A percentile compares a stretch with the other conserved stretches of the same genome.
These are phyloP conservation scores for Phialophora verrucosa DNA, from an alignment of 2,329 filamentous ascomycete species.

Conservation along the genomic window DNA sequence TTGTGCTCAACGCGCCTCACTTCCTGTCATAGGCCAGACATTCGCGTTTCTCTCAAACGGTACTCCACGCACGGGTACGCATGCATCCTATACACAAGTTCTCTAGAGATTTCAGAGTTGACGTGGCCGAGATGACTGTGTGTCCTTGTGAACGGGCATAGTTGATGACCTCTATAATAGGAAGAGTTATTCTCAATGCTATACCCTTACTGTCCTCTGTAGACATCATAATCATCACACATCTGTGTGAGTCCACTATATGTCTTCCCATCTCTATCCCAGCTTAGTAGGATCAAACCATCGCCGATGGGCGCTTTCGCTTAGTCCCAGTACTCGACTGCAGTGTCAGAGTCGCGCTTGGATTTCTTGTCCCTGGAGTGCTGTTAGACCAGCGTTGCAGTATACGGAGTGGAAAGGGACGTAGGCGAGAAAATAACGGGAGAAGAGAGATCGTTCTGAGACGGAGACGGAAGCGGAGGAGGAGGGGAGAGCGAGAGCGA, in stretches of 20 bases:
- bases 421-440: no score
- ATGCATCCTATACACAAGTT: not conserved
- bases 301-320: no score
- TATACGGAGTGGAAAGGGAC: no score
- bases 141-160: not conserved
- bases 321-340: not conserved
- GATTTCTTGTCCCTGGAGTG: not conserved
- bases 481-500: no score
- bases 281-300: not conserved
- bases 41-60: not conserved
- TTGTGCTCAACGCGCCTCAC: slow-evolving; percentile 65
- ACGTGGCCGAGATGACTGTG: not conserved
- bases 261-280: not conserved
- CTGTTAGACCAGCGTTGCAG: no score
- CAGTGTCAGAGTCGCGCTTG: not conserved
- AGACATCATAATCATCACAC: not conserved
- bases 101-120: not conserved
- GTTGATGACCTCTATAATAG: not conserved
- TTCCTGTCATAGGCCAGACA: slow-evolving; percentile 44
- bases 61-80: not conserved
- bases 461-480: no score
- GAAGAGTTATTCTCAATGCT: not conserved
- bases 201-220: not conserved
- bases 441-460: no score
- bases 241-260: not conserved